Conservation (phyloP, 108 stramenopile species). For the Seminavis robusta region DNA sequence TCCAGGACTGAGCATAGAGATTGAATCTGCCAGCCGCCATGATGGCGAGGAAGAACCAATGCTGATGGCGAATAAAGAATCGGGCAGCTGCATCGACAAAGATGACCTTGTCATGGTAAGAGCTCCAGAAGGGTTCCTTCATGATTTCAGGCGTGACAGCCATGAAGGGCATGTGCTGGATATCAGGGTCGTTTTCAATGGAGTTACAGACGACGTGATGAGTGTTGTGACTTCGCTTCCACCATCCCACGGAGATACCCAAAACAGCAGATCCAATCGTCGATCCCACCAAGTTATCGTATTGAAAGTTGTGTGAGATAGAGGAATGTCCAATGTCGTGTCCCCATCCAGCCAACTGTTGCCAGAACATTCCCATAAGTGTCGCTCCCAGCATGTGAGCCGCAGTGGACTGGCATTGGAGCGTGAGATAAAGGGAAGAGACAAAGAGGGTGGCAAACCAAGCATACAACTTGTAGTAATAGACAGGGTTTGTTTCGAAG, state of each 20-base stretch:
- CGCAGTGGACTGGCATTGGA: too few relatives aligned
- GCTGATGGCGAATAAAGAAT: constrained; percentile 80
- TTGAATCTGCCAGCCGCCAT: constrained; percentile 87
- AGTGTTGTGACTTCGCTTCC: constrained; percentile 91
- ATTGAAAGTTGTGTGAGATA: constrained; percentile 61
- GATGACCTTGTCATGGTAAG: constrained; percentile 72
- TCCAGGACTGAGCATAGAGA: constrained; percentile 72
- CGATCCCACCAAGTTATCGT: constrained; percentile 48
- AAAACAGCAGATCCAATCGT: constrained; percentile 50
- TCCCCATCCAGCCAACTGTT: constrained; percentile 89
- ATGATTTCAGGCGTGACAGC: constrained; percentile 74
- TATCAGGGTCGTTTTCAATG: constrained; percentile 91
- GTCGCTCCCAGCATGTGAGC: constrained; percentile 16
- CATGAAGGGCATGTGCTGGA: constrained; percentile 90
- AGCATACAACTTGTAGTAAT: constrained; percentile 17
- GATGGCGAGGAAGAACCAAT: constrained; percentile 84
- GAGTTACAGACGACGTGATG: constrained; percentile 90
- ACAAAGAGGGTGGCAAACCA: constrained; percentile 14
- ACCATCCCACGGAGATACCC: constrained; percentile 87
- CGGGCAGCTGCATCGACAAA: constrained; percentile 56
- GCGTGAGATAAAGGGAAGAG: neutral
- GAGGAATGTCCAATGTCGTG: constrained; percentile 86
- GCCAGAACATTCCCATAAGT: constrained; percentile 72
- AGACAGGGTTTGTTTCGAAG: too few relatives aligned
- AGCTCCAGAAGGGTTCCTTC: constrained; percentile 44